Evolutionary conservation across 768 basidiomycete genomes (phyloP), one percentile per base, ranked within the genome.

Genomic region (Grammothele lineata): DNA sequence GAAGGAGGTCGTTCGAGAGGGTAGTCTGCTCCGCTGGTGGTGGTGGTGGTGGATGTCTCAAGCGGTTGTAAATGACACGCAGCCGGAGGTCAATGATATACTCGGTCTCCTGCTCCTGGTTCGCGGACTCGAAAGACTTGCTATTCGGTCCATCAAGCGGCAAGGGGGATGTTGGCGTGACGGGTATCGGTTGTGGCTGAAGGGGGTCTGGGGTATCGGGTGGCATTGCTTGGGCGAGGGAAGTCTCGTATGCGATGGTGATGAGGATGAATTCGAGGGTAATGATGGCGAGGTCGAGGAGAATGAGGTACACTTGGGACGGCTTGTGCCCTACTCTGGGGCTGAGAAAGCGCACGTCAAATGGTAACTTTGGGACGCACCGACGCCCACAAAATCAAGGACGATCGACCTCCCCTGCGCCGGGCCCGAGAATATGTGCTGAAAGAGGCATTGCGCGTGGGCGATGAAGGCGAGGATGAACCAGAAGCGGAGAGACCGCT

Each of bases 331-430:
- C 22, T 12, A 15, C 14, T 22, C 33, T 46, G 17, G 50, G 40
- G 34, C 25, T 11, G 26, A 42, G 23, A 30, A 21, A 3, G 19
- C 19, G 24, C 22, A n/a, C 6, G 24, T n/a, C 24, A 9, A 5
- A 4, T 12, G 38, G 8, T 42, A 25, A 14, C 11, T 17, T 19
- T 34, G 23, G 36, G 22, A 72, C 82, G 40, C 56, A 89, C 88
- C 78, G 72, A 81, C 73, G 45, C 88, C 87, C 48, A 90, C 76
- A 58, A 90, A 90, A 62, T 90, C 87, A 50, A 91, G 77, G 26
- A 91, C 64, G 57, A 88, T 65, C 9, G 77, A 69, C 55, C 81
- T 72, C n/a, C 80, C 79, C 46, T 82, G 75, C 23, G 72, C 62
- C 43, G 77, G 66, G 4, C 77, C 76, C 32, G 71, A 63, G 24